A percentile compares a stretch with the other conserved stretches of the same genome.
Evolutionary conservation across 805 yeast species (phyloP).

Genomic region (Cyberlindnera maritima): DNA sequence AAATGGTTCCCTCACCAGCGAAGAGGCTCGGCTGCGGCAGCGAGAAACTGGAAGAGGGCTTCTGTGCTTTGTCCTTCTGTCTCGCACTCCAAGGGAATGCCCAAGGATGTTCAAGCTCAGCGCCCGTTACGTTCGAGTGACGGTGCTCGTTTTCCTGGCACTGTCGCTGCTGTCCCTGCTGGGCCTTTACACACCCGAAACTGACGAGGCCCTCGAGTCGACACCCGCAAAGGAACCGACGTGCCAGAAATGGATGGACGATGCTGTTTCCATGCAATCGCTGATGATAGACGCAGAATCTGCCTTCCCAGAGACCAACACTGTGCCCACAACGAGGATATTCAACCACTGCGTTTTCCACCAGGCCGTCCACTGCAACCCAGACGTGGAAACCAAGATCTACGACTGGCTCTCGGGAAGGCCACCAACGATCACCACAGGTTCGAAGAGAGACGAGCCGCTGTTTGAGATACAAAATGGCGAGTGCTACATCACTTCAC

Average conservation of each 20-base stretch:
- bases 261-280: not conserved
- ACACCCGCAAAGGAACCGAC: not conserved
- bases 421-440: conserved; percentile 2
- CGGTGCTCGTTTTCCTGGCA: not conserved
- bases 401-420: conserved; percentile 15
- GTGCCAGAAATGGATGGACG: not conserved
- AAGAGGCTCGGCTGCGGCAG: no score
- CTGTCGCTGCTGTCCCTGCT: not conserved
- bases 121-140: not conserved
- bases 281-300: not conserved
- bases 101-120: not conserved
- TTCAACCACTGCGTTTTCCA: conserved; percentile 12
- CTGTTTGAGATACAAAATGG: not conserved
- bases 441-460: not conserved
- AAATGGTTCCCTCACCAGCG: no score
- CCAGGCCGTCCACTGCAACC: not conserved
- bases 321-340: conserved; percentile 1
- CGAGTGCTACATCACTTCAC: conserved; percentile 6
- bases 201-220: not conserved
- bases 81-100: not conserved
- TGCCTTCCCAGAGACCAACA: not conserved
- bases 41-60: no score
- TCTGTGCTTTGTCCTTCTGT: not conserved
- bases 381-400: conserved; percentile 2
- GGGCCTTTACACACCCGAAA: not conserved